Evolutionary conservation across 805 yeast species (phyloP), one percentile per base, ranked within the genome.

Genomic region (Suhomyces pyralidae): DNA sequence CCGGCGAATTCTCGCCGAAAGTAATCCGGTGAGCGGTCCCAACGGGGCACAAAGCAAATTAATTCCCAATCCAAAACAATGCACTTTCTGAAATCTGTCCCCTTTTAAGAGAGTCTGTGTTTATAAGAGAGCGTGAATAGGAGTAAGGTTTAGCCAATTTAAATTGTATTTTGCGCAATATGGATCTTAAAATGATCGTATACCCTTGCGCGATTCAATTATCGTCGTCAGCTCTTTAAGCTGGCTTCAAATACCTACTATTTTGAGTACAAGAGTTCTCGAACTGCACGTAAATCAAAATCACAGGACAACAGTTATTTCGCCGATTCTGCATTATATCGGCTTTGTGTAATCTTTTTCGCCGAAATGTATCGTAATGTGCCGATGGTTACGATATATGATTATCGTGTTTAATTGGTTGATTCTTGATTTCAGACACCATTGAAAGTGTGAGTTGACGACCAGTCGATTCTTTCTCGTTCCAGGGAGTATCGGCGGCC

Each of bases 1-100:
- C 43, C 67, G 67, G 59, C 67, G 67, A 62, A 57, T 52, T 56
- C 63, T 64, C 68, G 68, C 61, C 68, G 68, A 61, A 62, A 14
- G 12, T 15, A 9, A 17, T 17, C 14, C 20, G 19, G 42, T 38
- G 15, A n/a, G n/a, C 42, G 14, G 24, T 8, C 42, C 24, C 10
- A 19, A 12, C 12, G 22, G 42, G 7, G 9, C 20, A 17, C 20
- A 38, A 38, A 38, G 42, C 24, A 38, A 38, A n/a, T 38, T 8
- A 3, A 38, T 3, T 8, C 42, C 7, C 9, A 38, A 38, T 38
- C 42, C 20, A 38, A 17, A 38, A 38, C 24, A 38, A 19, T 17
- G 24, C 42, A 38, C 24, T n/a, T 19, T 17, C 4, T 17, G 22
- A 32, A n/a, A n/a, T 17, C 14, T 6, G 7, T 17, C 42, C 42